phyloP scores from a whole-genome alignment of 1,139 yeast genomes.

The Saccharomycopsis hybrid region DNA sequence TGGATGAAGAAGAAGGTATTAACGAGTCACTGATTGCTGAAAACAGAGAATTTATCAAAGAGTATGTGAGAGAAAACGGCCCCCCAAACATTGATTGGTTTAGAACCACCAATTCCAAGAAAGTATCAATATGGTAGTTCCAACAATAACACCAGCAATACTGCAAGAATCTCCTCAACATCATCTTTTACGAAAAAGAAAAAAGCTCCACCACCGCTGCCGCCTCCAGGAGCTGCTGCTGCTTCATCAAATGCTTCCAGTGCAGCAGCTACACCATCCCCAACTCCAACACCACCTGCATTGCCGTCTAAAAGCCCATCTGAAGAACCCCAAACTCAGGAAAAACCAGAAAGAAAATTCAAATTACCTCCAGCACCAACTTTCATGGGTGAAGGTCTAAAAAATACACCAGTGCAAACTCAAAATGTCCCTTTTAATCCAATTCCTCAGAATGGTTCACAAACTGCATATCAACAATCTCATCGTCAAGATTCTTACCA shows the following conservation, averaged over 20 bases:
- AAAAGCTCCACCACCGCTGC: slow-evolving; percentile 49
- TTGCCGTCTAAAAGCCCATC: background rate
- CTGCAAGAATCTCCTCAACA: slow-evolving; percentile 21
- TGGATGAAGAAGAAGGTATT: slow-evolving; percentile 67
- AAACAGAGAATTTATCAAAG: slow-evolving; percentile 73
- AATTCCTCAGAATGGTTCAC: slow-evolving; percentile 22
- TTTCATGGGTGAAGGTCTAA: slow-evolving; percentile 16
- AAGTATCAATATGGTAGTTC: slow-evolving; percentile 33
- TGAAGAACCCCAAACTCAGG: background rate
- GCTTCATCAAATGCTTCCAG: slow-evolving; percentile 25
- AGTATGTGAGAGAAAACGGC: slow-evolving; percentile 68
- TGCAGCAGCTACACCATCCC: slow-evolving; percentile 25
- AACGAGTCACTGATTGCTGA: slow-evolving; percentile 88
- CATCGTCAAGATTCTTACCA: slow-evolving; percentile 28
- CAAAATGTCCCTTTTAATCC: slow-evolving; percentile 26
- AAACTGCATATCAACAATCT: slow-evolving; percentile 30
- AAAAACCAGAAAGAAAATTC: slow-evolving; percentile 24
- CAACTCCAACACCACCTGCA: slow-evolving; percentile 23
- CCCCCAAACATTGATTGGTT: slow-evolving; percentile 74
- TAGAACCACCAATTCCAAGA: slow-evolving; percentile 81
- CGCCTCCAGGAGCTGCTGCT: slow-evolving; percentile 26
- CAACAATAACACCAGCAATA: background rate
- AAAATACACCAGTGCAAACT: slow-evolving; percentile 9
- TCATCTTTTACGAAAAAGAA: slow-evolving; percentile 29
- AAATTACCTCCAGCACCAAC: slow-evolving; percentile 19